These are phyloP conservation scores for Microcyclospora pomicola DNA, from an alignment of 2,329 filamentous ascomycete genomes.

Conservation along the genomic window DNA sequence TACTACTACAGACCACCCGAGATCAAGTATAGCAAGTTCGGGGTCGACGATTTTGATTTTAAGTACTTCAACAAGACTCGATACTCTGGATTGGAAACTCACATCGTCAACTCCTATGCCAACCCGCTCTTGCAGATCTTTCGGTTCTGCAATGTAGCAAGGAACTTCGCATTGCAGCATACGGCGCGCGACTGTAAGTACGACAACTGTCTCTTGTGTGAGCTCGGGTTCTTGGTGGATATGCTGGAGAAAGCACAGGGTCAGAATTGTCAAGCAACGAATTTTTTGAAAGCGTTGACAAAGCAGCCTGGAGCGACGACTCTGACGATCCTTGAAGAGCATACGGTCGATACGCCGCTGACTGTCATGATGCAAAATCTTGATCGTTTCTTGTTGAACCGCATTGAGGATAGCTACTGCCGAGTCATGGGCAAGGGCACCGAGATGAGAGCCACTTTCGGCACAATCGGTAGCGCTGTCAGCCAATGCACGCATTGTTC, in stretches of 20 bases:
- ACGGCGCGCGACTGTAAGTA: constrained; percentile 71
- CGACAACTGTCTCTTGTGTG: constrained; percentile 78
- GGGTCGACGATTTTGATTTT: constrained; percentile 98
- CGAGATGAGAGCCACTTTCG: constrained; percentile 58
- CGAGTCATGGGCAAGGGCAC: constrained; percentile 48
- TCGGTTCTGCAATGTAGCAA: constrained; percentile 75
- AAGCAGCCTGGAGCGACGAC: constrained; percentile 64
- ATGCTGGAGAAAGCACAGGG: constrained; percentile 96
- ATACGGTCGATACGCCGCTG: constrained; percentile 56
- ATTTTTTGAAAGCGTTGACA: constrained; percentile 80
- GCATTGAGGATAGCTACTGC: constrained; percentile 53
- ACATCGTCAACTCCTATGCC: constrained; percentile 92
- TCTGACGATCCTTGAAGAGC: constrained; percentile 73
- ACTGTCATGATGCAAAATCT: constrained; percentile 75
- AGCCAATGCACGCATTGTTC: constrained; percentile 79
- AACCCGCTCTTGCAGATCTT: constrained; percentile 85
- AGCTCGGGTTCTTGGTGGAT: constrained; percentile 89
- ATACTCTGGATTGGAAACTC: constrained; percentile 86
- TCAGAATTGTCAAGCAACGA: constrained; percentile 90
- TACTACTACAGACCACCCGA: constrained; percentile 87
- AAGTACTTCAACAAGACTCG: constrained; percentile 89
- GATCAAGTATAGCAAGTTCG: constrained; percentile 98
- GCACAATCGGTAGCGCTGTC: constrained; percentile 54
- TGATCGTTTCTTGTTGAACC: constrained; percentile 72
- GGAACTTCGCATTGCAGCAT: constrained; percentile 80